Evolutionary conservation across 2,329 filamentous ascomycete species (phyloP).

Genomic region (Knoxdaviesia capensis): DNA sequence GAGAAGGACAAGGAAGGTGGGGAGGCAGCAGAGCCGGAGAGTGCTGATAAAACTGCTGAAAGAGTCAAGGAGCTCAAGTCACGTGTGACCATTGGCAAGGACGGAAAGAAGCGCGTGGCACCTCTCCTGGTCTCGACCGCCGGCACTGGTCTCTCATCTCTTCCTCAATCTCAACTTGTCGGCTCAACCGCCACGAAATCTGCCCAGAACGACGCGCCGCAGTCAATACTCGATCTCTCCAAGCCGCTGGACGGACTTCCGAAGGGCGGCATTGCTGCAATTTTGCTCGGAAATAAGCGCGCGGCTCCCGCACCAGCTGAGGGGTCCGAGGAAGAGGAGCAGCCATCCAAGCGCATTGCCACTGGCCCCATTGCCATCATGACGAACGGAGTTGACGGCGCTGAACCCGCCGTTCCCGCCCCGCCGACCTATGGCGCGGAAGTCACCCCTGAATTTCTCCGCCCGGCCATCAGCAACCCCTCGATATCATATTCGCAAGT

Average conservation of each 20-base stretch:
- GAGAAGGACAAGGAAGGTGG: slow-evolving; percentile 13
- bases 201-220: slow-evolving; percentile 50
- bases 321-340: slow-evolving; percentile 56
- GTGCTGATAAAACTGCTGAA: slow-evolving; percentile 30
- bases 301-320: slow-evolving; percentile 42
- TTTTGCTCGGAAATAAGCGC: slow-evolving; percentile 85
- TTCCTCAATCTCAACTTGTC: slow-evolving; percentile 76
- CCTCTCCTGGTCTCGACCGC: slow-evolving; percentile 83
- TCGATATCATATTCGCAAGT: slow-evolving; percentile 65
- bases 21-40: slow-evolving; percentile 14
- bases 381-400: slow-evolving; percentile 54
- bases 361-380: slow-evolving; percentile 57
- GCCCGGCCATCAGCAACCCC: slow-evolving; percentile 73
- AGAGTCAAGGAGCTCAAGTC: slow-evolving; percentile 53
- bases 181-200: slow-evolving; percentile 47
- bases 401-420: slow-evolving; percentile 52
- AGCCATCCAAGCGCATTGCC: slow-evolving; percentile 27
- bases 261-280: slow-evolving; percentile 64
- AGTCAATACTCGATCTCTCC: slow-evolving; percentile 71
- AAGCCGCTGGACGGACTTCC: slow-evolving; percentile 89
- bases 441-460: slow-evolving; percentile 62
- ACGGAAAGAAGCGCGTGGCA: slow-evolving; percentile 89
- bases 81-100: slow-evolving; percentile 83
- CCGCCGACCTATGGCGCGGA: slow-evolving; percentile 38
- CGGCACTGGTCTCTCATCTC: slow-evolving; percentile 65